Conservation (phyloP, 2,329 filamentous ascomycete species). For the Aspergillus pseudonomiae region DNA sequence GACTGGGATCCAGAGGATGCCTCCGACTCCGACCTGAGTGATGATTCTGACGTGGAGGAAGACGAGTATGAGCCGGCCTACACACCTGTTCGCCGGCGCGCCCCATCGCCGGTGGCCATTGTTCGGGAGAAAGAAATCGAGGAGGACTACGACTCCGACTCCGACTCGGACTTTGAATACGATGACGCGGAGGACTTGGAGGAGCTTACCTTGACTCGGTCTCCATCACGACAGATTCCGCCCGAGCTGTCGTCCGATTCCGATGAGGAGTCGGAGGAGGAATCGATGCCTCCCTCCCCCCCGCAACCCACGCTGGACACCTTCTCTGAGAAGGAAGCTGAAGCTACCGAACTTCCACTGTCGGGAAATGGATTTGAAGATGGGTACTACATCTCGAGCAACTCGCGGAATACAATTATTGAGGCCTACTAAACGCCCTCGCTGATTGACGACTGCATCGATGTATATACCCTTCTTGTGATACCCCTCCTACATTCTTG, state of each 20-base stretch:
- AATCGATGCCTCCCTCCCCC: conserved; percentile 72
- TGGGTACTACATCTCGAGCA: conserved; percentile 51
- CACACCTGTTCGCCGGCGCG: conserved; percentile 31
- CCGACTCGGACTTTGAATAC: conserved; percentile 61
- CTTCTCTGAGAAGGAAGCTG: conserved; percentile 62
- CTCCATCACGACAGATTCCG: conserved; percentile 67
- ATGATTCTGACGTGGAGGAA: conserved; percentile 54
- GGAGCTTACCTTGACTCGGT: conserved; percentile 70
- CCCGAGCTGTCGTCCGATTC: conserved; percentile 72
- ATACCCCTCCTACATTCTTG: conserved; percentile 17
- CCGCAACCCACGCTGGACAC: conserved; percentile 58
- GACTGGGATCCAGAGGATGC: conserved; percentile 70
- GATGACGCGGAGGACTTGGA: conserved; percentile 62
- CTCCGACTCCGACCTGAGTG: conserved; percentile 56
- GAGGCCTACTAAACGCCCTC: conserved; percentile 49
- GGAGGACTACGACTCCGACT: conserved; percentile 41
- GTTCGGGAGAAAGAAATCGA: conserved; percentile 34
- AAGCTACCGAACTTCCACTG: conserved; percentile 45
- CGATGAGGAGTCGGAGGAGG: conserved; percentile 69
- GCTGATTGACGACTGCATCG: background rate
- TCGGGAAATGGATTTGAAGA: conserved; percentile 48
- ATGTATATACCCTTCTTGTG: conserved; percentile 9
- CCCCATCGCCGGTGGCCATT: conserved; percentile 35
- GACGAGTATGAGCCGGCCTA: conserved; percentile 43
- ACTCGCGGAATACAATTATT: conserved; percentile 49